These are phyloP conservation scores for Camelina neglecta DNA, from an alignment of 345 rosid genomes.

Conservation along the genomic window DNA sequence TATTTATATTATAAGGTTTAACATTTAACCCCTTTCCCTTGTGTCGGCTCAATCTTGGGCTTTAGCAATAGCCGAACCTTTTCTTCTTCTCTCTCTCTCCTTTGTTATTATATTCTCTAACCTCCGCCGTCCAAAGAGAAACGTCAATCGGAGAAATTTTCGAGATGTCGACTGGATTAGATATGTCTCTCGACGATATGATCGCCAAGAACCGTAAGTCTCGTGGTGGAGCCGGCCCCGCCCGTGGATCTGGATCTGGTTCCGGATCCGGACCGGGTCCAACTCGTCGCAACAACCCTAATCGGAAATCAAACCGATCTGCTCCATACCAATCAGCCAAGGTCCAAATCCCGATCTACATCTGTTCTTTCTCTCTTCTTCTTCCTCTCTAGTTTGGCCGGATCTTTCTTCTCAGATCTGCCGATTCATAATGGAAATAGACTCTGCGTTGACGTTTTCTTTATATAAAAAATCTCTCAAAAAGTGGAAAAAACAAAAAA, in stretches of 20 bases:
- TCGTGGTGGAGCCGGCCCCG: constrained; percentile 45
- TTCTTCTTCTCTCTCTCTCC: neutral
- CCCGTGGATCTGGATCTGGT: constrained; percentile 62
- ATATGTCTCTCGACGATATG: constrained; percentile 96
- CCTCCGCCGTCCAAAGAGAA: constrained; percentile 26
- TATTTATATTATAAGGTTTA: rapidly evolving
- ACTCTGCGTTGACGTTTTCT: constrained; percentile 25
- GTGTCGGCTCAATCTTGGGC: no score
- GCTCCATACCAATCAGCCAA: constrained; percentile 71
- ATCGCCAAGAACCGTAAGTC: constrained; percentile 82
- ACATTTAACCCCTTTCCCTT: neutral
- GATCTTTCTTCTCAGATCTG: constrained; percentile 41
- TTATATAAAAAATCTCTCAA: constrained; percentile 36
- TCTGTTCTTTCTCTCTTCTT: constrained; percentile 15
- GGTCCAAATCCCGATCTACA: constrained; percentile 40
- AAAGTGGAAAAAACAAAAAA: constrained; percentile 14
- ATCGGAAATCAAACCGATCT: constrained; percentile 64
- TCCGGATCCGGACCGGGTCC: constrained; percentile 76
- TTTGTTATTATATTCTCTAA: neutral
- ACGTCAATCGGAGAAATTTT: constrained; percentile 14
- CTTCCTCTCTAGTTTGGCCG: constrained; percentile 21
- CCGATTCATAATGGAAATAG: constrained; percentile 24
- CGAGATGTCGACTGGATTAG: constrained; percentile 81
- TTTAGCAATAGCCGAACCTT: no score
- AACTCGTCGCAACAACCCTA: constrained; percentile 61